Conservation (phyloP, 73 alveolate genomes). For the Uronychia setigera region DNA sequence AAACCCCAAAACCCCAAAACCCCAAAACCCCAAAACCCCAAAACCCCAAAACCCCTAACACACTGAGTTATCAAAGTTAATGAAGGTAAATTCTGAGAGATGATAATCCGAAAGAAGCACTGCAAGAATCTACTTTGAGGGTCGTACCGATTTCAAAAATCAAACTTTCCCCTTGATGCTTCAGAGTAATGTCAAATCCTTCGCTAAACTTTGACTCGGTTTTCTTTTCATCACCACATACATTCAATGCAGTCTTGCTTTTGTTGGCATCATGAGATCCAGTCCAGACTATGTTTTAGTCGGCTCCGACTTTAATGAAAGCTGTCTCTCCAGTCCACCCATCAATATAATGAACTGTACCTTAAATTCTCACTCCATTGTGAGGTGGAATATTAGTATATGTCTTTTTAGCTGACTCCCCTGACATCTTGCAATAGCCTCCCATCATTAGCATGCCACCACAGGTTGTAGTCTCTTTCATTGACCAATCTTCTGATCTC, state of each 20-base stretch:
- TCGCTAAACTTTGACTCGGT: neutral
- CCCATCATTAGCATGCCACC: neutral
- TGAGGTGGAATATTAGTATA: neutral
- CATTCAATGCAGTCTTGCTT: neutral
- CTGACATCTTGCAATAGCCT: neutral
- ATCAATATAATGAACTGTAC: neutral
- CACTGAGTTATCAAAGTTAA: too few relatives aligned
- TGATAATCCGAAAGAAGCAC: too few relatives aligned
- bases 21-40: too few relatives aligned
- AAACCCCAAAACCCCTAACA: too few relatives aligned
- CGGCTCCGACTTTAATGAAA: neutral
- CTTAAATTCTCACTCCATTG: neutral
- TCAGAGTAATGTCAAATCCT: neutral
- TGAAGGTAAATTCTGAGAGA: too few relatives aligned
- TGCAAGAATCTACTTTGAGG: too few relatives aligned
- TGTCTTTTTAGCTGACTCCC: neutral
- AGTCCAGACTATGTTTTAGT: neutral
- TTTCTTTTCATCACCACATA: neutral
- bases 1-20: too few relatives aligned
- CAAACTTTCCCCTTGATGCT: neutral
- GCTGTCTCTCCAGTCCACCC: conserved; percentile 2
- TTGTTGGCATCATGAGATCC: neutral
- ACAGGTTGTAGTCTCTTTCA: neutral
- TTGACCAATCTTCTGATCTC: neutral
- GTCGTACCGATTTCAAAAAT: too few relatives aligned